phyloP scores from a whole-genome alignment of 1,139 yeast species.

The Meyerozyma smithsonii region DNA sequence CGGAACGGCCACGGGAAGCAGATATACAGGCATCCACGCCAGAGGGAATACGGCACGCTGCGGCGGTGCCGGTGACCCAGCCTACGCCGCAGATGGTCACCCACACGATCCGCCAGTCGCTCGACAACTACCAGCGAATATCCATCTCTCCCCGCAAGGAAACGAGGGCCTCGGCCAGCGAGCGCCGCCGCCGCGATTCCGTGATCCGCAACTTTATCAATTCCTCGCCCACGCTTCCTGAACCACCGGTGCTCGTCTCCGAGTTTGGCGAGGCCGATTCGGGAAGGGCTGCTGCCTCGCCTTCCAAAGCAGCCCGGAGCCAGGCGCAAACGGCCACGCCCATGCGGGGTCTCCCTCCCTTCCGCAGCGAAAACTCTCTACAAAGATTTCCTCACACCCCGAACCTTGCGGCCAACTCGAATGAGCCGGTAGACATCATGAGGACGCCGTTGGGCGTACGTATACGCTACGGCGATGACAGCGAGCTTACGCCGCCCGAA shows the following conservation, averaged over 20 bases:
- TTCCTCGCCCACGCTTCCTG: constrained; percentile 50
- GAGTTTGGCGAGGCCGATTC: constrained; percentile 20
- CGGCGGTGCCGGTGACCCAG: not conserved
- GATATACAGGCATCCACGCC: constrained; percentile 11
- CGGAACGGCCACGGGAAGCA: constrained; percentile 14
- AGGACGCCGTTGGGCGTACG: constrained; percentile 26
- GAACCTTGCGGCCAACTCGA: constrained; percentile 18
- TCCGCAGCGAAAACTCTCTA: constrained; percentile 19
- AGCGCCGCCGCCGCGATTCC: constrained; percentile 31
- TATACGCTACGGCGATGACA: constrained; percentile 22
- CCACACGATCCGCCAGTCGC: constrained; percentile 21
- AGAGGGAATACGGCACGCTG: not conserved
- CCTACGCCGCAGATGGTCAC: constrained; percentile 4
- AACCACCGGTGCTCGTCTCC: constrained; percentile 39
- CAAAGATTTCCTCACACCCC: constrained; percentile 52
- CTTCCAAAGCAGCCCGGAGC: constrained; percentile 9
- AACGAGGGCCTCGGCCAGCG: constrained; percentile 16
- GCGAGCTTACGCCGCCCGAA: constrained; percentile 33
- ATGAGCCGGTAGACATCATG: constrained; percentile 13
- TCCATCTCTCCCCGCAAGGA: constrained; percentile 32
- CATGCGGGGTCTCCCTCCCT: constrained; percentile 15
- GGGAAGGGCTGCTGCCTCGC: constrained; percentile 11
- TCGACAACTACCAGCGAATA: constrained; percentile 32
- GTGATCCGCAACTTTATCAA: constrained; percentile 39
- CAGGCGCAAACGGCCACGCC: constrained; percentile 9